A percentile compares a stretch with the other conserved stretches of the same genome.
phyloP scores from a whole-genome alignment of 495 filamentous ascomycete species.

The Aspergillus homomorphus region DNA sequence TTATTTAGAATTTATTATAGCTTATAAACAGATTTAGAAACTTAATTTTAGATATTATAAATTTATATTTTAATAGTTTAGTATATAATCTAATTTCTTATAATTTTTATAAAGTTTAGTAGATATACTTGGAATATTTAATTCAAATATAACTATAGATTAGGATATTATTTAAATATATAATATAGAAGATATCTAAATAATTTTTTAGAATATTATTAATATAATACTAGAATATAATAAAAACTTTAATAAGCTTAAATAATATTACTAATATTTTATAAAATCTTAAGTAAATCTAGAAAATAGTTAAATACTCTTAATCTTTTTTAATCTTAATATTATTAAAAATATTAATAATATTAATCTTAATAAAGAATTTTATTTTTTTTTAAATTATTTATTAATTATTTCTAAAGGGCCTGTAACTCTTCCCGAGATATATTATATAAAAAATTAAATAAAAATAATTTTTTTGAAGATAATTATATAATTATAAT shows the following conservation, averaged over 20 bases:
- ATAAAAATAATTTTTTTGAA: no score
- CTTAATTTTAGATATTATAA: conserved; percentile 1
- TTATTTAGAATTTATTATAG: not conserved
- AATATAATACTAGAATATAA: conserved; percentile 3
- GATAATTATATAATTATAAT: no score
- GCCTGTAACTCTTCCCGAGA: no score
- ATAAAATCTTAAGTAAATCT: not conserved
- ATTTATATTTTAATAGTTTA: conserved; percentile 2
- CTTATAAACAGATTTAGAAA: not conserved
- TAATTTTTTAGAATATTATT: conserved; percentile 2
- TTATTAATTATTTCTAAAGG: no score
- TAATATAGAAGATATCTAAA: not conserved
- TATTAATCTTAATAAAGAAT: conserved; percentile 8
- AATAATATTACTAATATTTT: not conserved
- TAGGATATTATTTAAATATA: conserved; percentile 1
- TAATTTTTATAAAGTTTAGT: not conserved
- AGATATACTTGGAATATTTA: conserved; percentile 5
- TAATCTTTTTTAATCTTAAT: no score
- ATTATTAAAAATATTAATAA: conserved; percentile 2
- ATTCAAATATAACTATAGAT: not conserved
- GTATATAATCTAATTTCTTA: conserved; percentile 3
- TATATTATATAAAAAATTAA: no score
- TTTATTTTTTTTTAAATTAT: not conserved
- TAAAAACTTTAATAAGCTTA: not conserved
- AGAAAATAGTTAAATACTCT: not conserved